These are phyloP conservation scores for Xylaria intraflava DNA, from an alignment of 495 filamentous ascomycete genomes.

Conservation along the genomic window DNA sequence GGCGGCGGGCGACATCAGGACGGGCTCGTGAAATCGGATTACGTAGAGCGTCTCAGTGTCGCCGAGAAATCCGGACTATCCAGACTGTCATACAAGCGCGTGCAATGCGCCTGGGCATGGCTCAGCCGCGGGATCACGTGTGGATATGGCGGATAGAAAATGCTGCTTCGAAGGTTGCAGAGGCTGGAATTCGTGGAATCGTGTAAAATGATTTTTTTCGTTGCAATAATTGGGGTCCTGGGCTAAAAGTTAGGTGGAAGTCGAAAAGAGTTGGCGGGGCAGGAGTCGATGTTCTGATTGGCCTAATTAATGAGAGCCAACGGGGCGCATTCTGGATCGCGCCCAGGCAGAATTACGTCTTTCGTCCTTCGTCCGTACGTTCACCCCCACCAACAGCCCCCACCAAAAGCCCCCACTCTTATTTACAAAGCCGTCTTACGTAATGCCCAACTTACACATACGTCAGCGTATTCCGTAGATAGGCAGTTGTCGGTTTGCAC, in stretches of 20 bases:
- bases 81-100: neutral
- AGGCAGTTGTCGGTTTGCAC: neutral
- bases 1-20: constrained; percentile 11
- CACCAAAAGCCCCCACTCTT: too few relatives aligned
- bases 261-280: too few relatives aligned
- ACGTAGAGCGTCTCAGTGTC: constrained; percentile 1
- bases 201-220: neutral
- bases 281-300: neutral
- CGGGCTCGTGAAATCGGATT: neutral
- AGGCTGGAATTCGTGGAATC: constrained; percentile 3
- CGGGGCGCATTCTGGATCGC: too few relatives aligned
- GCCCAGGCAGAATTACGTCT: too few relatives aligned
- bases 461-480: too few relatives aligned
- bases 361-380: too few relatives aligned
- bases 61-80: constrained; percentile 10
- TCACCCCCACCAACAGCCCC: too few relatives aligned
- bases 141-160: neutral
- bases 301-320: too few relatives aligned
- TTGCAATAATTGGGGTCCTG: too few relatives aligned
- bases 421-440: too few relatives aligned
- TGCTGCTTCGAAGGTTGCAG: neutral
- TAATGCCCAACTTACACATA: too few relatives aligned
- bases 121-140: neutral
- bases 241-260: too few relatives aligned
- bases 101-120: constrained; percentile 7